Evolutionary conservation across 208 protist genomes (phyloP).

Genomic region (Eutreptiella sp.): DNA sequence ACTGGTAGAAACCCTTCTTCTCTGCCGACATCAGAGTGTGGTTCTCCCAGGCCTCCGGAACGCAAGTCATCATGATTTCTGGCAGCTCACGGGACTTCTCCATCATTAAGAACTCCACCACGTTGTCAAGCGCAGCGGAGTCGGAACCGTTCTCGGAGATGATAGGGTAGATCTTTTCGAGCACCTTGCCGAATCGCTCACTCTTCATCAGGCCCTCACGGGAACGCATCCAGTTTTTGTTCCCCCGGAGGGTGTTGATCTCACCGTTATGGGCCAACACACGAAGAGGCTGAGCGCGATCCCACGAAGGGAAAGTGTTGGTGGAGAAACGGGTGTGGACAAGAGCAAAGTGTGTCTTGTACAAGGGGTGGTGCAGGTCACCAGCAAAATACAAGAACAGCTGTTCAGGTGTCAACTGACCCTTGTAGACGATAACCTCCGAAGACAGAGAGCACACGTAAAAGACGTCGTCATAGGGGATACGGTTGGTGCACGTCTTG

Average conservation of each 20-base stretch:
- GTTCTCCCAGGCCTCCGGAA: slow-evolving; percentile 67
- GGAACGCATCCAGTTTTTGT: slow-evolving; percentile 64
- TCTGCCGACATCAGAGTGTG: slow-evolving; percentile 35
- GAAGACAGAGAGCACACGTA: slow-evolving; percentile 41
- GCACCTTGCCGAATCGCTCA: slow-evolving; percentile 24
- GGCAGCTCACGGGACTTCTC: slow-evolving; percentile 31
- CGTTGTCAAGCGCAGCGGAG: slow-evolving; percentile 59
- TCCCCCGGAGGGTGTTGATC: slow-evolving; percentile 71
- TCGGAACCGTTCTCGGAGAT: slow-evolving; percentile 48
- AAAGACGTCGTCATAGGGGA: slow-evolving; percentile 29
- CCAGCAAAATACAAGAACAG: slow-evolving; percentile 43
- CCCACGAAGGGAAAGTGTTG: slow-evolving; percentile 68
- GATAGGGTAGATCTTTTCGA: slow-evolving; percentile 45
- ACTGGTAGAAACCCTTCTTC: slow-evolving; percentile 54
- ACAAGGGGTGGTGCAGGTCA: slow-evolving; percentile 44
- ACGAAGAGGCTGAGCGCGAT: slow-evolving; percentile 54
- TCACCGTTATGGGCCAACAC: slow-evolving; percentile 70
- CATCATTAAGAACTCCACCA: slow-evolving; percentile 50
- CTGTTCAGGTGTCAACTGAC: slow-evolving; percentile 44
- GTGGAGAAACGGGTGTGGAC: slow-evolving; percentile 65
- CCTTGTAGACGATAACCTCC: slow-evolving; percentile 57
- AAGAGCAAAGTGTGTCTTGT: slow-evolving; percentile 46
- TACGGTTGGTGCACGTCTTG: slow-evolving; percentile 26
- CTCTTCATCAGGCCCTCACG: slow-evolving; percentile 47
- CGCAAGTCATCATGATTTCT: slow-evolving; percentile 53